phyloP scores from a whole-genome alignment of 176 grass and related monocot genomes.

The Zizania latifolia region DNA sequence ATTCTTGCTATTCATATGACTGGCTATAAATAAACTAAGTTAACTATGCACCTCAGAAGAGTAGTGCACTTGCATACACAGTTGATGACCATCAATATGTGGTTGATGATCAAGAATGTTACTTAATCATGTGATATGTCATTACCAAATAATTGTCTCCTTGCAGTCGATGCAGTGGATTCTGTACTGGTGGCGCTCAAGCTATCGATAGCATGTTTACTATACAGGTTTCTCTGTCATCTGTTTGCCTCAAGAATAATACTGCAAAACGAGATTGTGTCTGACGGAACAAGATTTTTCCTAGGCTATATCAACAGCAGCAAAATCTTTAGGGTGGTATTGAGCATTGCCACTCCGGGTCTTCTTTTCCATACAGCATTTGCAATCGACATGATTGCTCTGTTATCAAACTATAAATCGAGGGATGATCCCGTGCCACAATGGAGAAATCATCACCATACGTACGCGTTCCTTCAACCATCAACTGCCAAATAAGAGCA shows the following conservation, averaged over 20 bases:
- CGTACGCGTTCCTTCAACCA: conserved; percentile 62
- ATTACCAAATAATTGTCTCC: neutral
- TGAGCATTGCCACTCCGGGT: conserved; percentile 23
- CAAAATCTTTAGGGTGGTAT: conserved; percentile 11
- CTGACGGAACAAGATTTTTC: neutral
- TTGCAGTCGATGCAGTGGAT: neutral
- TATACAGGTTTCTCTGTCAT: neutral
- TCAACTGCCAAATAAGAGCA: conserved; percentile 91
- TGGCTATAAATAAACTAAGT: neutral
- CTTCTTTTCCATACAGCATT: conserved; percentile 33
- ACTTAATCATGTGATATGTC: neutral
- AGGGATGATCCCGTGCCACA: conserved; percentile 47
- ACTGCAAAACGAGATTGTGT: neutral
- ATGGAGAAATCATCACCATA: conserved; percentile 72
- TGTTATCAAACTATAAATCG: conserved; percentile 62
- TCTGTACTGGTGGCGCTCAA: neutral
- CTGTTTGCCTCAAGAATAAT: neutral
- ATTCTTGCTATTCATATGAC: neutral
- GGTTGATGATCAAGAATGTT: neutral
- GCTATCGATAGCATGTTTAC: neutral
- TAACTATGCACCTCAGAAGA: neutral
- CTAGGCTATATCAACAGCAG: neutral
- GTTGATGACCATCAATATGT: neutral
- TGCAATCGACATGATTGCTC: conserved; percentile 73
- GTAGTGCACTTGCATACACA: neutral